Conservation (phyloP, 164 flowering plant genomes). For the Buxus sempervirens region DNA sequence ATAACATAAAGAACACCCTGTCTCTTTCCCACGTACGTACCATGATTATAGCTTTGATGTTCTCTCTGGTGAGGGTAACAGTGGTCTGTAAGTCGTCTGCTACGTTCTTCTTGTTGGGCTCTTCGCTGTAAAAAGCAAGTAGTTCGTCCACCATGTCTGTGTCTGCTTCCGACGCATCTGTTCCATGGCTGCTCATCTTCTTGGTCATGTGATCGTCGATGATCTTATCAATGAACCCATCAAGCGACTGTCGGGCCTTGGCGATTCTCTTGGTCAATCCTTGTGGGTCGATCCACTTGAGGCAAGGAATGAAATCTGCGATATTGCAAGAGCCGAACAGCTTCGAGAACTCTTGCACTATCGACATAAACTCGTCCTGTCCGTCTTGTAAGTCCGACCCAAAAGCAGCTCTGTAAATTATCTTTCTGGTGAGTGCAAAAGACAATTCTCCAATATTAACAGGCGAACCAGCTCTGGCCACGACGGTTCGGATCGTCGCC, state of each 20-base stretch:
- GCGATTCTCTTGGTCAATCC: conserved; percentile 39
- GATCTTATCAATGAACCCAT: conserved; percentile 60
- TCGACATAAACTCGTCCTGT: conserved; percentile 55
- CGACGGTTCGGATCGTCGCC: conserved; percentile 24
- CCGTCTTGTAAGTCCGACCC: conserved; percentile 52
- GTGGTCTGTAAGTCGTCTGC: conserved; percentile 45
- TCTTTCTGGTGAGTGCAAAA: conserved; percentile 51
- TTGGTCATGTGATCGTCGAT: conserved; percentile 58
- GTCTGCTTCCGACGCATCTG: conserved; percentile 13
- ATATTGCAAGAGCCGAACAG: conserved; percentile 76
- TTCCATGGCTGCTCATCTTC: conserved; percentile 9
- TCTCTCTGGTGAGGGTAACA: conserved; percentile 52
- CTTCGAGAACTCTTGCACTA: conserved; percentile 76
- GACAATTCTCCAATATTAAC: conserved; percentile 63
- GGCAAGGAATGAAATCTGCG: conserved; percentile 61
- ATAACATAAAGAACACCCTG: no score
- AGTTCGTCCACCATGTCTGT: conserved; percentile 79
- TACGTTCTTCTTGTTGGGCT: conserved; percentile 23
- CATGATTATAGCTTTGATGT: conserved; percentile 89
- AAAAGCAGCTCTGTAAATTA: conserved; percentile 68
- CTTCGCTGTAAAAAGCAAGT: conserved; percentile 52
- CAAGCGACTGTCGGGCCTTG: conserved; percentile 49
- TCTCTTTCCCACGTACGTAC: conserved; percentile 27
- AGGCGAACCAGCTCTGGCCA: conserved; percentile 23
- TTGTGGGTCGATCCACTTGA: conserved; percentile 59